These are phyloP conservation scores for Plasmodium vinckei DNA, from an alignment of 169 alveolate genomes.

Conservation along the genomic window DNA sequence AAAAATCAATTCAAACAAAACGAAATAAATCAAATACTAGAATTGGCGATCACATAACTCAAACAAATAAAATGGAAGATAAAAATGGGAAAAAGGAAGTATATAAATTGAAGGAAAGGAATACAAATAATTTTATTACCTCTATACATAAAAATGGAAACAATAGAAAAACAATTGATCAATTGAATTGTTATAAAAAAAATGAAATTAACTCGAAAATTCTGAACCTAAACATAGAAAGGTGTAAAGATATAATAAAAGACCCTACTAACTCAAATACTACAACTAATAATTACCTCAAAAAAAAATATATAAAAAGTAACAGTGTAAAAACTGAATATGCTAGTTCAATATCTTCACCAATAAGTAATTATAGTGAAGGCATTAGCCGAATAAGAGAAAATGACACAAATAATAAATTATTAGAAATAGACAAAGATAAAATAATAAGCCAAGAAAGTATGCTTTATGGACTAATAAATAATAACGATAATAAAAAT, in stretches of 20 bases:
- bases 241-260: background rate
- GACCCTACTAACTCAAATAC: background rate
- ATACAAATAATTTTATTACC: no score
- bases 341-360: slow-evolving; percentile 36
- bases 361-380: slow-evolving; percentile 18
- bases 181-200: no score
- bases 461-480: slow-evolving; percentile 33
- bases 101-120: no score
- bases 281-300: background rate
- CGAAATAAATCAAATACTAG: no score
- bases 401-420: background rate
- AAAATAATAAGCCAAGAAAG: slow-evolving; percentile 24
- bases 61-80: no score
- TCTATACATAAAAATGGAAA: no score
- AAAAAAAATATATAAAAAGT: background rate
- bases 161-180: no score
- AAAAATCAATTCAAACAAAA: no score
- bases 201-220: no score
- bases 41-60: no score
- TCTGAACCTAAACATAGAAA: background rate
- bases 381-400: background rate
- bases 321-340: slow-evolving; percentile 28
- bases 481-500: slow-evolving; percentile 23
- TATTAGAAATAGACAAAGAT: background rate
- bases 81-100: no score